Evolutionary conservation across 306 rosid genomes (phyloP), one percentile per base, ranked within the genome.

Genomic region (Vicia sativa): DNA sequence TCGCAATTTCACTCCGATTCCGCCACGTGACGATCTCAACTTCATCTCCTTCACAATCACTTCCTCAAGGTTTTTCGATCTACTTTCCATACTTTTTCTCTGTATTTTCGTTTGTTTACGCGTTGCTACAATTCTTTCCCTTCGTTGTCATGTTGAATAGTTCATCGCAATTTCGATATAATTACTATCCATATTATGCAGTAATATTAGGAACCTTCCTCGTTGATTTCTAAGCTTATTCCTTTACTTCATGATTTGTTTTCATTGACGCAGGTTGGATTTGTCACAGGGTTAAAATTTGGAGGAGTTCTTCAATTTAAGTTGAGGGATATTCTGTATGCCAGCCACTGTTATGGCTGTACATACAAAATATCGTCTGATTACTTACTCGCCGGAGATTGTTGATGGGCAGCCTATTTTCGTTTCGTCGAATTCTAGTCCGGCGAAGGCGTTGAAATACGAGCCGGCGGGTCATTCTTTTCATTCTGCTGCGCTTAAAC

Each of bases 391-490:
- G 0, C 35, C 73, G 34, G 98, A 89, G 85, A 68, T 87, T 72
- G 83, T 84, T 16, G 96, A 92, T 84, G 96, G 98, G 46, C 82
- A 89, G 42, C 88, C 96, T 11, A 79, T 92, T 65, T 78, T 76
- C 45, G 84, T 70, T 75, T 85, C 93, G 63, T 92, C 98, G 0
- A 92, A 92, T 59, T 85, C 85, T 68, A 89, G 86, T 80, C 98
- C 98, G 13, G 45, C 75, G 61, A 90, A 92, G 93, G 93, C 93
- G 37, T 37, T 49, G 25, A 80, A 83, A 28, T 67, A 11, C 35
- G 98, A 92, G 62, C 93, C 98, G 19, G 96, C 98, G 14, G 98
- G 98, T 59, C 93, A 86, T 65, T 26, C 98, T 23, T 92, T 90
- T 72, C 96, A 92, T 72, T 76, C 82, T 7, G 91, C 81, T 50